phyloP scores from a whole-genome alignment of 345 rosid species.

The Gossypium thurberi region DNA sequence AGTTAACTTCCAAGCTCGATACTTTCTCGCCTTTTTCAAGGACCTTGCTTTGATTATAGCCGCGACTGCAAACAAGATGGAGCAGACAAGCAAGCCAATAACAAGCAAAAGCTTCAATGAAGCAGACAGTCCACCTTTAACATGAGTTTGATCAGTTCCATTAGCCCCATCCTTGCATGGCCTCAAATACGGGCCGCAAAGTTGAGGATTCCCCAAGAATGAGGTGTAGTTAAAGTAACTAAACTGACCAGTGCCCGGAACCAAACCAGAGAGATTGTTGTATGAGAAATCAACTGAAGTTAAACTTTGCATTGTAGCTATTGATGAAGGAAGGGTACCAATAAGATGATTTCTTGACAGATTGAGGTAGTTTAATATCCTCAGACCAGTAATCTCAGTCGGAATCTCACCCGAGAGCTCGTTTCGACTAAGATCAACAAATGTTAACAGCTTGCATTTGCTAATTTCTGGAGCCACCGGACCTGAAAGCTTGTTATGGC shows the following conservation, averaged over 20 bases:
- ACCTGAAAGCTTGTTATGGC: slow-evolving; percentile 68
- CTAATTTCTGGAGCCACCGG: slow-evolving; percentile 58
- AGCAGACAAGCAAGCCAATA: slow-evolving; percentile 71
- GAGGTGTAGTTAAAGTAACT: slow-evolving; percentile 92
- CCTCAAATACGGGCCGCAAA: slow-evolving; percentile 83
- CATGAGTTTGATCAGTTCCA: slow-evolving; percentile 46
- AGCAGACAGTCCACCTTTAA: slow-evolving; percentile 63
- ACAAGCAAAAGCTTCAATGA: slow-evolving; percentile 79
- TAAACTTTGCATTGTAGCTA: slow-evolving; percentile 81
- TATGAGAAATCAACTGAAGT: slow-evolving; percentile 89
- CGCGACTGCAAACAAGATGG: slow-evolving; percentile 71
- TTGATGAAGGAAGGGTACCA: slow-evolving; percentile 65
- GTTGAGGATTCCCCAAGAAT: slow-evolving; percentile 66
- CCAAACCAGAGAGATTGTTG: slow-evolving; percentile 85
- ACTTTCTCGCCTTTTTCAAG: slow-evolving; percentile 68
- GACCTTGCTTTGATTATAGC: slow-evolving; percentile 83
- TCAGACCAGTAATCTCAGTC: slow-evolving; percentile 67
- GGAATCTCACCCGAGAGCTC: slow-evolving; percentile 78
- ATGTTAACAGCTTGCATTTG: slow-evolving; percentile 70
- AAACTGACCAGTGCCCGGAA: slow-evolving; percentile 83
- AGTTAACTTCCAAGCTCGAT: slow-evolving; percentile 87
- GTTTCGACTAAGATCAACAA: slow-evolving; percentile 75
- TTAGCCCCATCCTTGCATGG: slow-evolving; percentile 59
- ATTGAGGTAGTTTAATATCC: slow-evolving; percentile 78
- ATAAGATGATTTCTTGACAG: slow-evolving; percentile 68